Base-by-base conservation (phyloP, 2,329 filamentous ascomycete genomes). In the Tolypocladium guangdongense region DNA sequence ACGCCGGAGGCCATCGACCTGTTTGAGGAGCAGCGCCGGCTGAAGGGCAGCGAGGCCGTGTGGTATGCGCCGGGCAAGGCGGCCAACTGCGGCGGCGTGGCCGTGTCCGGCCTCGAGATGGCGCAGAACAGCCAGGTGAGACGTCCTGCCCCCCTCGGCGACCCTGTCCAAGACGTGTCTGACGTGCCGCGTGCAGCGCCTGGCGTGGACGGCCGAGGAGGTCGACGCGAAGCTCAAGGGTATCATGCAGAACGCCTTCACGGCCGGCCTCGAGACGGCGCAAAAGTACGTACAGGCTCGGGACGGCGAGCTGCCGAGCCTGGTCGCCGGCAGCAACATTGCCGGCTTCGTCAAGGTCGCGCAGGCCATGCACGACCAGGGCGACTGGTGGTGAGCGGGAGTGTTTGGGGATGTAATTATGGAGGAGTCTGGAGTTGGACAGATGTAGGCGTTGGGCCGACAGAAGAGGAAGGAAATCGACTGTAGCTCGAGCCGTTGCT, bases 1-100 rank as follows among this genome's bases (percentile, higher is more conserved):
- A 96, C 91, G 36, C 90, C 93, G 74, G 90, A 88, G 60, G 92
- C 92, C 62, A 96, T 99, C 65, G 88, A 96, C 65, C 77, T 90
- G 60, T 97, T 97, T 70, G 92, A 97, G 81, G 81, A 78, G 20
- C 77, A 84, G 64, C 82, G 91, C 62, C 83, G 77, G 68, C 81
- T 81, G 69, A 83, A 89, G 77, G 83, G 82, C 59, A 72, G 73
- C 51, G 69, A 74, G 7, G 83, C 88, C 56, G 84, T 96, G 71
- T 99, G 93, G 93, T 97, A 97, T 73, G 93, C 88, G 20, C 92
- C 92, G 50, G 92, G 90, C 63, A 97, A 97, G 83, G 93, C 93
- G 35, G 89, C 92, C 76, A 97, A 97, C 78, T 90, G 90, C 62
- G 93, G 93, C 71, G 93, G 93, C 79, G 93, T 97, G 54, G 93